Evolutionary conservation across 1,139 yeast genomes (phyloP).

Genomic region (Kodamaea plutei): DNA sequence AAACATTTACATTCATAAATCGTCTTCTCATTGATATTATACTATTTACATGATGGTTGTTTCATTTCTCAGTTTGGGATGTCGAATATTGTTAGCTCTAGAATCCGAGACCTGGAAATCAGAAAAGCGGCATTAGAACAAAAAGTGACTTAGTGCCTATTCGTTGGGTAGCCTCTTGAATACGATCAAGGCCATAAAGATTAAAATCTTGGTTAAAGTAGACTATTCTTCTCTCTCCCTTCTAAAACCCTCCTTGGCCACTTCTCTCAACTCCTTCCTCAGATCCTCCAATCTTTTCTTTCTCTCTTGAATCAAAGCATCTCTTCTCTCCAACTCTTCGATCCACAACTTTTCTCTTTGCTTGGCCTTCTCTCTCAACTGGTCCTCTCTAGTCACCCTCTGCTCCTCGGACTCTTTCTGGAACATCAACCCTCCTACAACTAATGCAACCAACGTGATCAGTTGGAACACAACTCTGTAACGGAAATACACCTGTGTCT

Average conservation of each 20-base stretch:
- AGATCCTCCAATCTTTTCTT: slow-evolving; percentile 44
- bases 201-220: too few species aligned
- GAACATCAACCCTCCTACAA: slow-evolving; percentile 70
- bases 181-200: too few species aligned
- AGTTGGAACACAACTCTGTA: slow-evolving; percentile 89
- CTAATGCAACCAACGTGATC: slow-evolving; percentile 73
- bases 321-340: slow-evolving; percentile 83
- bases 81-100: too few species aligned
- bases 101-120: too few species aligned
- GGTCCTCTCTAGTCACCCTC: slow-evolving; percentile 55
- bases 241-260: slow-evolving; percentile 41
- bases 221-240: slow-evolving; percentile 13
- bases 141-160: too few species aligned
- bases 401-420: slow-evolving; percentile 41
- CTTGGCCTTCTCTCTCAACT: slow-evolving; percentile 70
- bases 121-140: too few species aligned
- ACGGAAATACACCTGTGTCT: slow-evolving; percentile 82
- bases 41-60: too few species aligned
- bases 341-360: slow-evolving; percentile 85
- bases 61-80: too few species aligned
- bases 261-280: slow-evolving; percentile 32
- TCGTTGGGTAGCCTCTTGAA: too few species aligned
- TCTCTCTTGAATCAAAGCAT: slow-evolving; percentile 63
- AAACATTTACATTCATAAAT: too few species aligned
- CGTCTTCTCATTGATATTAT: too few species aligned